These are phyloP conservation scores for Glycine soja DNA, from an alignment of 306 rosid genomes.

Conservation along the genomic window DNA sequence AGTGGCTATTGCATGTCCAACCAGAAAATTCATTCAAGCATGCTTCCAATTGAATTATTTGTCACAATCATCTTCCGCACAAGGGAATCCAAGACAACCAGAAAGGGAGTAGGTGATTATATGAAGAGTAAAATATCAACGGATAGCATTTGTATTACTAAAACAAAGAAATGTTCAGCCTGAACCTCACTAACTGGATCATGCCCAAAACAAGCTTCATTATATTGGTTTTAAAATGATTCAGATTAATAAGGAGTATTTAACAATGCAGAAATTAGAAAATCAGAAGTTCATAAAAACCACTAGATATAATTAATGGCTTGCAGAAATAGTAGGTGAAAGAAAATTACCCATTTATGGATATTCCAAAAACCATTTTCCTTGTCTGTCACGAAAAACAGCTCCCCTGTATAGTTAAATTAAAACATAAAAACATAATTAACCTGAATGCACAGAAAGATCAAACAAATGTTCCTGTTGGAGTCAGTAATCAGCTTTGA, in stretches of 20 bases:
- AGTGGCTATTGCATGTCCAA: constrained; percentile 4
- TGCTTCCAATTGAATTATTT: constrained; percentile 23
- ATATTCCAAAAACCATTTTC: constrained; percentile 91
- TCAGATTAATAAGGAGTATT: constrained; percentile 4
- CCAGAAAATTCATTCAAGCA: constrained; percentile 38
- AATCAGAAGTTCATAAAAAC: constrained; percentile 14
- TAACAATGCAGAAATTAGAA: constrained; percentile 2
- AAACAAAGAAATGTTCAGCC: constrained; percentile 15
- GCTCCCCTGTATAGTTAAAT: constrained; percentile 76
- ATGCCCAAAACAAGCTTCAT: background rate
- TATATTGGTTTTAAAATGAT: background rate
- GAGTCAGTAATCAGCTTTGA: constrained; percentile 20
- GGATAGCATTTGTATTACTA: constrained; percentile 3
- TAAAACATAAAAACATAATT: constrained; percentile 18
- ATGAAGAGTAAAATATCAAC: constrained; percentile 27
- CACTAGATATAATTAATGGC: background rate
- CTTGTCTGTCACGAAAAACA: constrained; percentile 85
- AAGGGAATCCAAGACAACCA: background rate
- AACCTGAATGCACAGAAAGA: constrained; percentile 22
- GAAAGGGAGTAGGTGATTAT: constrained; percentile 3
- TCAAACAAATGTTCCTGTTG: constrained; percentile 26
- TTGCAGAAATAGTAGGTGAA: constrained; percentile 22
- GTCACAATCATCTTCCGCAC: constrained; percentile 11
- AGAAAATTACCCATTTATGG: constrained; percentile 83
- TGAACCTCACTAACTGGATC: background rate